A percentile compares a stretch with the other conserved stretches of the same genome.
Conservation (phyloP, 345 rosid genomes). For the Populus tremula region DNA sequence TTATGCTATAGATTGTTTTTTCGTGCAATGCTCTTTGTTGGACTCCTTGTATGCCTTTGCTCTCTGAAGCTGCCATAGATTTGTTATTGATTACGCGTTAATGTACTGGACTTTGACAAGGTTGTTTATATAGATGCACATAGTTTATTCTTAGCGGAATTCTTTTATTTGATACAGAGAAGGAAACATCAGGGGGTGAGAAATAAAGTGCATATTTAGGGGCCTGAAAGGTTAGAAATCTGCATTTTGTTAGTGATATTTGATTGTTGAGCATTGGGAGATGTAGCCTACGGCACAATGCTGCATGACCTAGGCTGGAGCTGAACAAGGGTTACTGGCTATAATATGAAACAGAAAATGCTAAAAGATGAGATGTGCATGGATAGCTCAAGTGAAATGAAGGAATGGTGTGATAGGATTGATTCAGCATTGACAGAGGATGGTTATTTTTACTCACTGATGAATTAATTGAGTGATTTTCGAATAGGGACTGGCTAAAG, state of each 20-base stretch:
- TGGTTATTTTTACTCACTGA: background rate
- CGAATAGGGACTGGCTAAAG: too few species aligned
- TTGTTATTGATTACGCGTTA: background rate
- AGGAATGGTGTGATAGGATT: background rate
- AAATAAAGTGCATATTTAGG: background rate
- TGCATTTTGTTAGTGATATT: background rate
- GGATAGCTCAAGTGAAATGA: background rate
- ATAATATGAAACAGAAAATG: background rate
- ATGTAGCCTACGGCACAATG: background rate
- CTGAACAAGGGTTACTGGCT: background rate
- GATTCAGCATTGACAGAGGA: background rate
- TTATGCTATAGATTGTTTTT: background rate
- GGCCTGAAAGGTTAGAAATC: background rate
- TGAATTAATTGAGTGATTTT: background rate
- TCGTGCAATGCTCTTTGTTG: background rate
- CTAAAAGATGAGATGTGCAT: background rate
- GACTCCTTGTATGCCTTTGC: background rate
- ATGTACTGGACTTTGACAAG: background rate
- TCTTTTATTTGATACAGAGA: background rate
- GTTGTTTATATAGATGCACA: background rate
- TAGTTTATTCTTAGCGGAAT: background rate
- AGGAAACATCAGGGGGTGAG: background rate
- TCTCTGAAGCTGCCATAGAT: background rate
- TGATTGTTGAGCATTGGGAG: background rate
- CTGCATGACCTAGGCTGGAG: background rate